Conservation (phyloP, 768 basidiomycete species). For the Lactifluus pinguis region DNA sequence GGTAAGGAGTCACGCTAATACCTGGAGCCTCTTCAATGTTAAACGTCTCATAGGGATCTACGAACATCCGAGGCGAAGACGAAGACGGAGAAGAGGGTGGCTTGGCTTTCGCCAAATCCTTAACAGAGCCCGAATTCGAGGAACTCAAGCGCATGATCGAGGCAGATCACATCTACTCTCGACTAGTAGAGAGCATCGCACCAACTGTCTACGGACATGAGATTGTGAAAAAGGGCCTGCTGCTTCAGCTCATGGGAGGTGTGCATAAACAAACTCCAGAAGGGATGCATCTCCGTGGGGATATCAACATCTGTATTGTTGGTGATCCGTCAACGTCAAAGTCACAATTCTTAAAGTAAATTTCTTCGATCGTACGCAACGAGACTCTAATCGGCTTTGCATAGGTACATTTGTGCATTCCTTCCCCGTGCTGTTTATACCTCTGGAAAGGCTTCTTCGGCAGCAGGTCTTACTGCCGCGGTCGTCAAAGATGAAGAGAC, state of each 20-base stretch:
- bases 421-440: constrained; percentile 97
- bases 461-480: constrained; percentile 96
- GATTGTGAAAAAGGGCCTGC: constrained; percentile 95
- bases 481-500: constrained; percentile 99
- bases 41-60: constrained; percentile 47
- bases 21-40: neutral
- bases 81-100: constrained; percentile 69
- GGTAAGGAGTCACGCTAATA: constrained; percentile 39
- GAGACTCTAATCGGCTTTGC: neutral
- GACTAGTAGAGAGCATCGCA: constrained; percentile 89
- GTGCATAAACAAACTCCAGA: constrained; percentile 95
- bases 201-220: constrained; percentile 99
- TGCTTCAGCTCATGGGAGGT: constrained; percentile 96
- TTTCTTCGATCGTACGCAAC: constrained; percentile 11
- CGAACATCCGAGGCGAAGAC: constrained; percentile 85
- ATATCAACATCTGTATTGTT: constrained; percentile 96
- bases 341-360: constrained; percentile 96
- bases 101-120: constrained; percentile 77
- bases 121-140: constrained; percentile 92
- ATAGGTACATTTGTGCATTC: constrained; percentile 95
- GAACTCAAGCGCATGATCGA: constrained; percentile 93
- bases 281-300: constrained; percentile 97
- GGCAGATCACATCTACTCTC: constrained; percentile 88
- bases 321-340: constrained; percentile 98
- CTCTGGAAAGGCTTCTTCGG: constrained; percentile 98